phyloP scores from a whole-genome alignment of 805 yeast genomes.

The Lachancea fermentati region DNA sequence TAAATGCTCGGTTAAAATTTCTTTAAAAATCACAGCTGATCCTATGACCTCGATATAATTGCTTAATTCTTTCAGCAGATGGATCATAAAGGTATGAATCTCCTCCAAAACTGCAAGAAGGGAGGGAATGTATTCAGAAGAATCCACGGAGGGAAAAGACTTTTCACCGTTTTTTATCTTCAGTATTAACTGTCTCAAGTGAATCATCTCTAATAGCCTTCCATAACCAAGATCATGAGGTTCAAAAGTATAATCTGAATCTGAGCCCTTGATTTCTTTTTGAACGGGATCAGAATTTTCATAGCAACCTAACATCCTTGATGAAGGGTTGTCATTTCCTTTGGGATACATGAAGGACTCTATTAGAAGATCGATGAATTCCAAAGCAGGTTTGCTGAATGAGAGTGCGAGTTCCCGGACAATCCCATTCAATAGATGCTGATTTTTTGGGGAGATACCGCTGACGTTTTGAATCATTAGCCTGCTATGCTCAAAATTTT shows the following conservation, averaged over 20 bases:
- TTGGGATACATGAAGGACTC: conserved; percentile 29
- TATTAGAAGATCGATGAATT: conserved; percentile 23
- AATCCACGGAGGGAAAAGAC: not conserved
- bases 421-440: conserved; percentile 7
- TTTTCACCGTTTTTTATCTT: conserved; percentile 3
- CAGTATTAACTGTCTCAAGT: conserved; percentile 17
- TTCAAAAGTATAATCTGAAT: not conserved
- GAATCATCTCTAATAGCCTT: conserved; percentile 20
- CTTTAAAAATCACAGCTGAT: conserved; percentile 13
- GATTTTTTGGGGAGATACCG: conserved; percentile 3
- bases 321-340: not conserved
- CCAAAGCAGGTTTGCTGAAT: conserved; percentile 19
- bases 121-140: conserved; percentile 4
- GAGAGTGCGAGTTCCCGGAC: conserved; percentile 16
- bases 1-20: conserved; percentile 15
- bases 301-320: not conserved
- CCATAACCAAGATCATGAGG: conserved; percentile 21
- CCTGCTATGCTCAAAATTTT: not conserved
- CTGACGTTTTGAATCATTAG: conserved; percentile 4
- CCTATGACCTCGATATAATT: conserved; percentile 16
- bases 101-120: conserved; percentile 13
- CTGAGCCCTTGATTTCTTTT: not conserved
- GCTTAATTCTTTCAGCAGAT: conserved; percentile 18
- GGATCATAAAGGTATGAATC: conserved; percentile 13
- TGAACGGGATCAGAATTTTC: not conserved